phyloP scores from a whole-genome alignment of 2,329 filamentous ascomycete species.

The Apiospora saccharicola region DNA sequence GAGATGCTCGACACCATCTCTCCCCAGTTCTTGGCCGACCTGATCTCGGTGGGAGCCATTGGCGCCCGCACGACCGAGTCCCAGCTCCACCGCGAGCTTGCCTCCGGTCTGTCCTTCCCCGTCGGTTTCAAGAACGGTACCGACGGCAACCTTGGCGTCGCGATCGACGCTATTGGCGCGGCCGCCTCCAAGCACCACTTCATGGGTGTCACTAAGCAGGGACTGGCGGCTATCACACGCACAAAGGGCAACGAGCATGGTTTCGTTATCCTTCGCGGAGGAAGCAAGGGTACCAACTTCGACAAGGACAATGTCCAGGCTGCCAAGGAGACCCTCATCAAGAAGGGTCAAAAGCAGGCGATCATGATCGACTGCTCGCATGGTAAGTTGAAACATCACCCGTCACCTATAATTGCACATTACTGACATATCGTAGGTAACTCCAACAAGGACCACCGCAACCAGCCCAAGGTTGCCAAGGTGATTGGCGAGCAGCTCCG shows the following conservation, averaged over 20 bases:
- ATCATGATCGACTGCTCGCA: slow-evolving; percentile 99
- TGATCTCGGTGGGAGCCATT: slow-evolving; percentile 94
- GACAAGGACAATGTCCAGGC: slow-evolving; percentile 83
- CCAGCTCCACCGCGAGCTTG: slow-evolving; percentile 94
- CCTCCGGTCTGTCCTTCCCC: slow-evolving; percentile 93
- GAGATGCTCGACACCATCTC: slow-evolving; percentile 99
- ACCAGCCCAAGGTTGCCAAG: slow-evolving; percentile 93
- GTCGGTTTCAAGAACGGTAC: slow-evolving; percentile 99
- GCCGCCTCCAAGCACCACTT: slow-evolving; percentile 92
- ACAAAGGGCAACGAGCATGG: slow-evolving; percentile 96
- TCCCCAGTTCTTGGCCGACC: slow-evolving; percentile 94
- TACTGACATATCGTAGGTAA: slow-evolving; percentile 67
- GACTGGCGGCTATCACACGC: slow-evolving; percentile 91
- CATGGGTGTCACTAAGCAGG: slow-evolving; percentile 98
- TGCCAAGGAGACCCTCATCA: slow-evolving; percentile 78
- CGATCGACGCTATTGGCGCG: slow-evolving; percentile 94
- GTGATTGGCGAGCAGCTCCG: slow-evolving; percentile 84
- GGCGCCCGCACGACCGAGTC: slow-evolving; percentile 96
- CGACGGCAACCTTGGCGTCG: slow-evolving; percentile 87
- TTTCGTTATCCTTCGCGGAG: slow-evolving; percentile 94
- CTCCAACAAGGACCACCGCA: slow-evolving; percentile 96
- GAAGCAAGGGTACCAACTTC: slow-evolving; percentile 91
- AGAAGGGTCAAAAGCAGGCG: slow-evolving; percentile 85
- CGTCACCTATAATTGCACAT: background rate
- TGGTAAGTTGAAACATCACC: slow-evolving; percentile 59